phyloP scores from a whole-genome alignment of 495 filamentous ascomycete genomes.

The Acidiella bohemica region DNA sequence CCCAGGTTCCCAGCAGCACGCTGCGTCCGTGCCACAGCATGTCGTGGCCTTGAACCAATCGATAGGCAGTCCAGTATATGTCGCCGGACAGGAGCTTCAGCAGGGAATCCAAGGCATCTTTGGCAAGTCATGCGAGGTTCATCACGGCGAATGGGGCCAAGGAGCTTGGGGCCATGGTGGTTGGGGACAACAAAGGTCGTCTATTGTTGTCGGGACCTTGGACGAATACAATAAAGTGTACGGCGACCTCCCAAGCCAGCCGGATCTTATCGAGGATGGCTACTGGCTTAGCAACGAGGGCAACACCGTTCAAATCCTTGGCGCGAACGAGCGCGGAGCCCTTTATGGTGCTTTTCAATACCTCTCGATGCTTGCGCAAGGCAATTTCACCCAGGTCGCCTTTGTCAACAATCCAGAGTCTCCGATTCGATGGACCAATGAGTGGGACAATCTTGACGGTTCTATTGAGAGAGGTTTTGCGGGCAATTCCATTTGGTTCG shows the following conservation, averaged over 20 bases:
- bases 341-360: slow-evolving; percentile 61
- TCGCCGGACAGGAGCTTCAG: slow-evolving; percentile 46
- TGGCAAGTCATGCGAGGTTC: slow-evolving; percentile 31
- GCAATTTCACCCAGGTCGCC: slow-evolving; percentile 41
- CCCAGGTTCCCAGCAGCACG: slow-evolving; percentile 19
- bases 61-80: slow-evolving; percentile 40
- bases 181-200: too few relatives aligned
- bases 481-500: slow-evolving; percentile 58
- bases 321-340: slow-evolving; percentile 53
- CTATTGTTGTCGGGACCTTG: slow-evolving; percentile 46
- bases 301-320: slow-evolving; percentile 42
- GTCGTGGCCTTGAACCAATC: slow-evolving; percentile 44
- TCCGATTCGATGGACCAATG: slow-evolving; percentile 55
- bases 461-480: slow-evolving; percentile 57
- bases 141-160: slow-evolving; percentile 20
- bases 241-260: slow-evolving; percentile 17
- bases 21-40: slow-evolving; percentile 31
- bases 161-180: too few relatives aligned
- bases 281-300: slow-evolving; percentile 43
- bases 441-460: slow-evolving; percentile 64
- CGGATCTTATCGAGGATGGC: slow-evolving; percentile 46
- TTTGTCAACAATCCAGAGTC: slow-evolving; percentile 45
- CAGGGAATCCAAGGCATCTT: slow-evolving; percentile 44
- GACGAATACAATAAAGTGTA: slow-evolving; percentile 35
- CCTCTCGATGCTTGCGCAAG: slow-evolving; percentile 48